phyloP scores from a whole-genome alignment of 306 rosid species.

The Sesbania bispinosa region DNA sequence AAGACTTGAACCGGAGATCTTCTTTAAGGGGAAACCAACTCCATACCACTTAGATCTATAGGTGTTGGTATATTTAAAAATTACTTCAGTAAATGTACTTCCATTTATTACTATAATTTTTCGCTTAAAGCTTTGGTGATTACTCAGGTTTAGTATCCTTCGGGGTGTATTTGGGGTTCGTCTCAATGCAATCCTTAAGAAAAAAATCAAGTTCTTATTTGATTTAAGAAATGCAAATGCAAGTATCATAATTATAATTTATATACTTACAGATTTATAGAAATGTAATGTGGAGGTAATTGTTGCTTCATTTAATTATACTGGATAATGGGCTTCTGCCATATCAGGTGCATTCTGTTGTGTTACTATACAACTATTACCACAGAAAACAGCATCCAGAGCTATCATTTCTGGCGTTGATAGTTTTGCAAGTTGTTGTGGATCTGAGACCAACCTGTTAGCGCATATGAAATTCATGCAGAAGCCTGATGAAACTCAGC shows the following conservation, averaged over 20 bases:
- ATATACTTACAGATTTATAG: not conserved
- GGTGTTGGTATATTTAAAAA: too few species aligned
- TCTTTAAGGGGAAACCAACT: too few species aligned
- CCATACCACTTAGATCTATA: too few species aligned
- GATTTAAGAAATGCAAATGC: not conserved
- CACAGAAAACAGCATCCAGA: conserved; percentile 53
- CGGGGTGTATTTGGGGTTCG: too few species aligned
- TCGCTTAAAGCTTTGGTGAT: too few species aligned
- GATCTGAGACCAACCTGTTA: conserved; percentile 55
- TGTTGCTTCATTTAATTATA: conserved; percentile 6
- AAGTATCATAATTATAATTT: not conserved
- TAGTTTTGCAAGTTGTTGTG: conserved; percentile 60
- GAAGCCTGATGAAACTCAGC: conserved; percentile 33
- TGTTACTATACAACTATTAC: conserved; percentile 78
- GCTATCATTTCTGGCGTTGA: conserved; percentile 45
- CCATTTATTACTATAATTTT: too few species aligned
- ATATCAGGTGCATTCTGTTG: conserved; percentile 64
- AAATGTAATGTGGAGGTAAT: not conserved
- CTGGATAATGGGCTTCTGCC: conserved; percentile 23
- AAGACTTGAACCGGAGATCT: too few species aligned
- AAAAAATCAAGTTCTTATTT: not conserved
- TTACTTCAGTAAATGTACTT: too few species aligned
- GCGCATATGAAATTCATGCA: conserved; percentile 51
- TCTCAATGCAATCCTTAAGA: not conserved
- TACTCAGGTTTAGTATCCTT: too few species aligned